phyloP scores from a whole-genome alignment of 1,284 basidiomycete species.

The Schizophyllum commune region DNA sequence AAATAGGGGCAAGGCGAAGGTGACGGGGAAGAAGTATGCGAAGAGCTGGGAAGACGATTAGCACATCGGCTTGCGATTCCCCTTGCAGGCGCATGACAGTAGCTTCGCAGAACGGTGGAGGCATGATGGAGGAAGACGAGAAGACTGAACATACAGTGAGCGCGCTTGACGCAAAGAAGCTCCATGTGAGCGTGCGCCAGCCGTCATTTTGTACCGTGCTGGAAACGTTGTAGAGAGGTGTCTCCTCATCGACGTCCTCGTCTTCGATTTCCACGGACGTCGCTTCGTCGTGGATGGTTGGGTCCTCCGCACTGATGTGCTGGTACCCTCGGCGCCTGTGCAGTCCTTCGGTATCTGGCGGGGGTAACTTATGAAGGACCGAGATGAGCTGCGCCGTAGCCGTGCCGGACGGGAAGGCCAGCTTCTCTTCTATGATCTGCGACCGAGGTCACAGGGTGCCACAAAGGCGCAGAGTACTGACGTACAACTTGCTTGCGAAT shows the following conservation, averaged over 20 bases:
- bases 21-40: conserved; percentile 81
- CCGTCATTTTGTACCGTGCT: conserved; percentile 50
- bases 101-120: too few species aligned
- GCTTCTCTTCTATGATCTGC: conserved; percentile 88
- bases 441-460: neutral
- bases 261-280: conserved; percentile 21
- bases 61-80: too few species aligned
- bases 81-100: too few species aligned
- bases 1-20: conserved; percentile 90
- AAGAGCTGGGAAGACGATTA: conserved; percentile 27
- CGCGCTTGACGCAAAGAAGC: conserved; percentile 62
- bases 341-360: conserved; percentile 40
- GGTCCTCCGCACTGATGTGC: conserved; percentile 30
- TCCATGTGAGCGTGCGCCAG: conserved; percentile 68
- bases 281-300: neutral
- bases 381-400: conserved; percentile 94
- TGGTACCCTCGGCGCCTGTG: conserved; percentile 51
- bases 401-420: conserved; percentile 93
- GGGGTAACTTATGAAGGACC: conserved; percentile 76
- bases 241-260: conserved; percentile 21
- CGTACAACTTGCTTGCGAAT: conserved; percentile 87
- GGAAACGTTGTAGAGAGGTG: conserved; percentile 21
- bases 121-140: too few species aligned
- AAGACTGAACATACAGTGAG: conserved; percentile 49
- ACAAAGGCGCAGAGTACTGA: conserved; percentile 10